Conservation (phyloP, 2,329 filamentous ascomycete species). For the Xylaria sp. region DNA sequence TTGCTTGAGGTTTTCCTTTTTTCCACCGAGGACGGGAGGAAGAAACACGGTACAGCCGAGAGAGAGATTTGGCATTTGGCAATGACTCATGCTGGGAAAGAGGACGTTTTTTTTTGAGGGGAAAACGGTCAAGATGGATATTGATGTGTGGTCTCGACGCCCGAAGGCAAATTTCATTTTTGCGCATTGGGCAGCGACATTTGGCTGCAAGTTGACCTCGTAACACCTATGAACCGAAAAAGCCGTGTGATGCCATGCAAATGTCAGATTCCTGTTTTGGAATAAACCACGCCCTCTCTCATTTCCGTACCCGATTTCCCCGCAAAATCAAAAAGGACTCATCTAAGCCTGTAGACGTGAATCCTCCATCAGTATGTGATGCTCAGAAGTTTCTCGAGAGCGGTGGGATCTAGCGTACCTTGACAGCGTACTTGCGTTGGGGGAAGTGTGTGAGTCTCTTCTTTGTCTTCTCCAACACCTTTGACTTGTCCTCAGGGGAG, state of each 20-base stretch:
- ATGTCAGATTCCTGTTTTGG: slow-evolving; percentile 34
- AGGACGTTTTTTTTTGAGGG: neutral
- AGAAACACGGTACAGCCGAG: neutral
- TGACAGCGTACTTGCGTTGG: slow-evolving; percentile 97
- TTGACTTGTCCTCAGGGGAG: slow-evolving; percentile 81
- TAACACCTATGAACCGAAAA: slow-evolving; percentile 37
- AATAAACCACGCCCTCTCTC: slow-evolving; percentile 32
- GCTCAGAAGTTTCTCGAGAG: neutral
- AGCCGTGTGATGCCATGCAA: slow-evolving; percentile 37
- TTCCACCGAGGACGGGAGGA: neutral
- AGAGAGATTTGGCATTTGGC: neutral
- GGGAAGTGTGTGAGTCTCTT: slow-evolving; percentile 97
- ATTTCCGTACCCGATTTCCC: slow-evolving; percentile 23
- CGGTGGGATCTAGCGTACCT: slow-evolving; percentile 57
- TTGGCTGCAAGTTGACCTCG: slow-evolving; percentile 34
- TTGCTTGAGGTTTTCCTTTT: neutral
- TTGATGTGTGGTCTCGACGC: slow-evolving; percentile 19
- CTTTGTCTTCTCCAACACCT: slow-evolving; percentile 88
- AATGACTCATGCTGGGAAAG: neutral
- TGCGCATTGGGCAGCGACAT: slow-evolving; percentile 33
- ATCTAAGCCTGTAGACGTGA: slow-evolving; percentile 27
- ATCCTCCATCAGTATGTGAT: slow-evolving; percentile 5
- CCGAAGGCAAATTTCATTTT: slow-evolving; percentile 28
- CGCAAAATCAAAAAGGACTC: slow-evolving; percentile 20
- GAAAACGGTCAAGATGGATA: neutral